phyloP scores from a whole-genome alignment of 2,329 filamentous ascomycete genomes.

The Trichoderma breve region DNA sequence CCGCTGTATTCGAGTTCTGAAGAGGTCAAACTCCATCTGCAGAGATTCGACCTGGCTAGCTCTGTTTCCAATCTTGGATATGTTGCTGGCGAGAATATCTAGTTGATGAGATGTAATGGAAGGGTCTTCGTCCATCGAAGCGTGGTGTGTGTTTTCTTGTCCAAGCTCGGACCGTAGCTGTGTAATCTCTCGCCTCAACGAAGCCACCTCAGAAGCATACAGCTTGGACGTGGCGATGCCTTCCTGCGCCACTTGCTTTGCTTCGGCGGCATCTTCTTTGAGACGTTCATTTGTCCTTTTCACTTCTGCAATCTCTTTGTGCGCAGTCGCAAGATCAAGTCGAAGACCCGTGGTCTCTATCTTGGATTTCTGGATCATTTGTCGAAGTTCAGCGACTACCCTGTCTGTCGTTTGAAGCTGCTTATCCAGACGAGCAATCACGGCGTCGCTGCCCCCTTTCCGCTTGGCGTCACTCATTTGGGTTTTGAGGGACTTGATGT shows the following conservation, averaged over 20 bases:
- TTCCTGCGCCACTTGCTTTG: constrained; percentile 28
- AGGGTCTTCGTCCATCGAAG: constrained; percentile 15
- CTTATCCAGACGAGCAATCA: constrained; percentile 25
- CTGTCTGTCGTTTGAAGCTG: constrained; percentile 27
- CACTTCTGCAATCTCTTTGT: constrained; percentile 27
- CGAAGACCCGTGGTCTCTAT: constrained; percentile 24
- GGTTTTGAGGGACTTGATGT: constrained; percentile 30
- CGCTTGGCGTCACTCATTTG: constrained; percentile 27
- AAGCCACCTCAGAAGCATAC: constrained; percentile 33
- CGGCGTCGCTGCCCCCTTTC: constrained; percentile 20
- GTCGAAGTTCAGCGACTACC: constrained; percentile 25
- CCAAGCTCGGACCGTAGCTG: constrained; percentile 32
- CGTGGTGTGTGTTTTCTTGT: constrained; percentile 26
- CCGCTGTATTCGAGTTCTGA: constrained; percentile 38
- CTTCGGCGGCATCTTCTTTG: constrained; percentile 26
- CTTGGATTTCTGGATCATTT: constrained; percentile 23
- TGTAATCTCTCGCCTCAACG: constrained; percentile 35
- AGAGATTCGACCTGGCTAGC: constrained; percentile 41
- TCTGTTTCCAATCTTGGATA: constrained; percentile 39
- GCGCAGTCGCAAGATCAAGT: constrained; percentile 26
- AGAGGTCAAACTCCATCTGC: constrained; percentile 43
- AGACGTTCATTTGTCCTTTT: constrained; percentile 27
- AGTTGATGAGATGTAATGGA: constrained; percentile 35
- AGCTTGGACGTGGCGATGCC: constrained; percentile 27
- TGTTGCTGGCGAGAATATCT: constrained; percentile 40